phyloP scores from a whole-genome alignment of 805 yeast species.

The Saturnispora hagleri region DNA sequence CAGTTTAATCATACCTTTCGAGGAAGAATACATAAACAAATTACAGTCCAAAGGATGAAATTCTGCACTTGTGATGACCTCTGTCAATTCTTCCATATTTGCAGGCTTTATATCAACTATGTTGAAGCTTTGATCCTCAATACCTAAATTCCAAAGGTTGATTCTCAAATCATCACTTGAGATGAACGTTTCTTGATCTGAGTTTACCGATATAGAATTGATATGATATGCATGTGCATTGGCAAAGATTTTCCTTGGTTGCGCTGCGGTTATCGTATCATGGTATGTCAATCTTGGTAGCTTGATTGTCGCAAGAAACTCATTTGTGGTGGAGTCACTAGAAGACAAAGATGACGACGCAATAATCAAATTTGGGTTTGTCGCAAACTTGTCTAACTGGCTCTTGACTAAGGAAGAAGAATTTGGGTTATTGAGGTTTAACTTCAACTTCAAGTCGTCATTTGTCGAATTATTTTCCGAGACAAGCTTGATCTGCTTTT shows the following conservation, averaged over 20 bases:
- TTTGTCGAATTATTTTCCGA: conserved; percentile 79
- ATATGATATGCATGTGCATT: conserved; percentile 98
- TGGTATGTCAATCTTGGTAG: conserved; percentile 88
- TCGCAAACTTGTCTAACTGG: conserved; percentile 22
- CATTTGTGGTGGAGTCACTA: not conserved
- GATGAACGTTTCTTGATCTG: conserved; percentile 92
- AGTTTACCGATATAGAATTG: conserved; percentile 87
- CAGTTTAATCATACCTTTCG: conserved; percentile 90
- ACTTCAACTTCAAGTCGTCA: conserved; percentile 1
- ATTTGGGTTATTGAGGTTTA: not conserved
- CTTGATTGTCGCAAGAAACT: conserved; percentile 38
- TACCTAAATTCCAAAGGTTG: conserved; percentile 90
- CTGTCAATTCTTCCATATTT: conserved; percentile 97
- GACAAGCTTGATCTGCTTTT: conserved; percentile 84
- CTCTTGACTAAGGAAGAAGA: conserved; percentile 14
- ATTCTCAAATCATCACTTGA: conserved; percentile 91
- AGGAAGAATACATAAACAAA: conserved; percentile 87
- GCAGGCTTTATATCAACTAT: conserved; percentile 97
- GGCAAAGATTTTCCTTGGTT: conserved; percentile 82
- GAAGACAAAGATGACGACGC: not conserved
- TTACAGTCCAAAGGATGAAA: conserved; percentile 93
- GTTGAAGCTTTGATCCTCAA: conserved; percentile 91
- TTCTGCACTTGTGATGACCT: conserved; percentile 93
- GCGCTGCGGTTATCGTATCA: conserved; percentile 91
- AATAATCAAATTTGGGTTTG: conserved; percentile 17